Evolutionary conservation across 768 basidiomycete genomes (phyloP), one percentile per base, ranked within the genome.

Genomic region (Solioccasus polychromus): DNA sequence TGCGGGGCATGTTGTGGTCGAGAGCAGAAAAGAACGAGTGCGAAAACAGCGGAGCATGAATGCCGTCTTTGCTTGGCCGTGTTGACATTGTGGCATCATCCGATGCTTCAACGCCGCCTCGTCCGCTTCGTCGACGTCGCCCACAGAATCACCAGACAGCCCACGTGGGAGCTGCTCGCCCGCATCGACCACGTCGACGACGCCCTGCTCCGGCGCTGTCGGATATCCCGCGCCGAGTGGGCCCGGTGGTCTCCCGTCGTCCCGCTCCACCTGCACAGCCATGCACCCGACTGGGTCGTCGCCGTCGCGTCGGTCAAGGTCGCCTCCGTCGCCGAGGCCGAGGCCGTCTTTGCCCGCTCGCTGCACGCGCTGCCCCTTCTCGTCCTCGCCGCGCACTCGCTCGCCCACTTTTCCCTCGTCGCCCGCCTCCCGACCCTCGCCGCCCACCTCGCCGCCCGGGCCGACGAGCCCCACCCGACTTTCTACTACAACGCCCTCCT

Each of bases 1-100:
- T 92, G 53, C 89, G 85, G 61, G 84, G 83, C 85, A 87, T 83
- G 32, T 23, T 48, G 60, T 64, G 59, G 64, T 61, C 38, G 41
- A 51, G 44, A 55, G 45, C 45, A 54, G 55, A 50, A 54, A 55
- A 26, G 30, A 37, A 35, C 39, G 23, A 42, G 42, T 19, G 45
- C 26, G 41, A 54, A 52, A 58, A 53, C 35, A 46, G 62, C 63
- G 64, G 66, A 66, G 61, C 52, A 24, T 51, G 55, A 60, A 64
- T 63, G 55, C 47, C 42, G 46, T 35, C 7, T 52, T 50, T 61
- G 55, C 53, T 64, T 61, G 56, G 31, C 35, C 31, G 10, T 68
- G 51, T 73, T 73, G 68, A 55, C 8, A 37, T 59, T 68, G 69
- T 72, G 71, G 70, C 30, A 15, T 31, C 30, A 9, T 15, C 11